Evolutionary conservation across 345 rosid genomes (phyloP).

Genomic region (Eucalyptus erythrocorys): DNA sequence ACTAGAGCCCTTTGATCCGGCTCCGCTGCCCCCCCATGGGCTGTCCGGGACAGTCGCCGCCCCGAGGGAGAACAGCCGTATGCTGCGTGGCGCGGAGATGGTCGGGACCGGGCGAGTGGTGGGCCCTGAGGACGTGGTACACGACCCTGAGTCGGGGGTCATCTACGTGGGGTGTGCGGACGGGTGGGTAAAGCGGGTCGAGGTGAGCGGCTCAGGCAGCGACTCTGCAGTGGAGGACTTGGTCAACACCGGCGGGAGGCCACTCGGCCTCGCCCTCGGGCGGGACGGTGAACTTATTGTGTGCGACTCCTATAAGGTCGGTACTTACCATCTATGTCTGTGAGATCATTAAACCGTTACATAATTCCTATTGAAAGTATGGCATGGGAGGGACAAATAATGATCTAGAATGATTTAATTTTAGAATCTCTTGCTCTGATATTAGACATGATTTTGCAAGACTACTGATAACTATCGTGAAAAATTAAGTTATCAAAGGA

Average conservation of each 20-base stretch:
- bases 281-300: constrained; percentile 29
- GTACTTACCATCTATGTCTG: not conserved
- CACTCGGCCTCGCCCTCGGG: constrained; percentile 67
- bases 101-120: not conserved
- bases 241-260: constrained; percentile 72
- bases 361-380: not conserved
- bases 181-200: constrained; percentile 76
- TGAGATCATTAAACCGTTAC: too few relatives aligned
- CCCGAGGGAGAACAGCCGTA: not conserved
- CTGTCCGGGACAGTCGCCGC: not conserved
- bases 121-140: constrained; percentile 54
- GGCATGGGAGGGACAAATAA: not conserved
- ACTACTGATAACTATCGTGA: too few relatives aligned
- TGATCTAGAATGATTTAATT: not conserved
- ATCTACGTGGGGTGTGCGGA: constrained; percentile 49
- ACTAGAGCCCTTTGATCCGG: not conserved
- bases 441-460: not conserved
- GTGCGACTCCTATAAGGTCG: constrained; percentile 60
- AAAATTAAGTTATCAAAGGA: not conserved
- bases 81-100: not conserved
- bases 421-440: not conserved
- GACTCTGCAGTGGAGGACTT: constrained; percentile 16
- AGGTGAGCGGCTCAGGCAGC: constrained; percentile 1
- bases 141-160: constrained; percentile 14
- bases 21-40: not conserved